These are phyloP conservation scores for Arxiozyma slooffiae DNA, from an alignment of 1,139 yeast species.

Conservation along the genomic window DNA sequence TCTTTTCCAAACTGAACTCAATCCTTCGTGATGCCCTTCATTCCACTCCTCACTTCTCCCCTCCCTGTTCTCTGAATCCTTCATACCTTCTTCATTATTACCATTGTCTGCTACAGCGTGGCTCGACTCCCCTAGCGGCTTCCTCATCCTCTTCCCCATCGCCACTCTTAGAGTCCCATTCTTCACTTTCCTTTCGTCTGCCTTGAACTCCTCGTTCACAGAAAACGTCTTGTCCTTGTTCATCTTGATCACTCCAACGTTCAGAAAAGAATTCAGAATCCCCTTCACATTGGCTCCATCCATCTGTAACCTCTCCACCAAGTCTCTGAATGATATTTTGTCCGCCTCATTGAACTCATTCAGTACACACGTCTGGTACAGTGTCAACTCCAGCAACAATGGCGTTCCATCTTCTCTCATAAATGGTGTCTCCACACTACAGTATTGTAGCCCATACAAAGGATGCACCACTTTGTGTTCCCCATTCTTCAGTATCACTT, in stretches of 20 bases:
- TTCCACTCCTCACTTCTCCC: neutral
- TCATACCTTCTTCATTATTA: too few species aligned
- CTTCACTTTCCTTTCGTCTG: slow-evolving; percentile 15
- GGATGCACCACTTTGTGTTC: slow-evolving; percentile 10
- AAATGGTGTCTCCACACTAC: slow-evolving; percentile 24
- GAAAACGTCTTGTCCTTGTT: slow-evolving; percentile 5
- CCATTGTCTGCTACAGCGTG: slow-evolving; percentile 5
- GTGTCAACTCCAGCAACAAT: slow-evolving; percentile 19
- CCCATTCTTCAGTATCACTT: slow-evolving; percentile 7
- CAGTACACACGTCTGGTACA: slow-evolving; percentile 24
- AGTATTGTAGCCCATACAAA: slow-evolving; percentile 21
- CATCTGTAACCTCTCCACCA: slow-evolving; percentile 10
- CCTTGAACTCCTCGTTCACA: slow-evolving; percentile 15
- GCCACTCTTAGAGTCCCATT: slow-evolving; percentile 19
- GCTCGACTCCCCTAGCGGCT: neutral
- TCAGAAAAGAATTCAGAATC: slow-evolving; percentile 18
- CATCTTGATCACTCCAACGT: slow-evolving; percentile 8
- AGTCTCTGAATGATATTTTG: slow-evolving; percentile 8
- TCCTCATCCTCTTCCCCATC: slow-evolving; percentile 3
- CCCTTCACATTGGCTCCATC: slow-evolving; percentile 6
- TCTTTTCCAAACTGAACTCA: slow-evolving; percentile 22
- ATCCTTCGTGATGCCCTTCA: slow-evolving; percentile 17
- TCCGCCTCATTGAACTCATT: slow-evolving; percentile 19
- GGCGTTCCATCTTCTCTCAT: slow-evolving; percentile 7
- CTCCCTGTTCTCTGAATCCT: neutral